phyloP scores from a whole-genome alignment of 139 green algal genomes.

The Astrephomene gubernaculifera region DNA sequence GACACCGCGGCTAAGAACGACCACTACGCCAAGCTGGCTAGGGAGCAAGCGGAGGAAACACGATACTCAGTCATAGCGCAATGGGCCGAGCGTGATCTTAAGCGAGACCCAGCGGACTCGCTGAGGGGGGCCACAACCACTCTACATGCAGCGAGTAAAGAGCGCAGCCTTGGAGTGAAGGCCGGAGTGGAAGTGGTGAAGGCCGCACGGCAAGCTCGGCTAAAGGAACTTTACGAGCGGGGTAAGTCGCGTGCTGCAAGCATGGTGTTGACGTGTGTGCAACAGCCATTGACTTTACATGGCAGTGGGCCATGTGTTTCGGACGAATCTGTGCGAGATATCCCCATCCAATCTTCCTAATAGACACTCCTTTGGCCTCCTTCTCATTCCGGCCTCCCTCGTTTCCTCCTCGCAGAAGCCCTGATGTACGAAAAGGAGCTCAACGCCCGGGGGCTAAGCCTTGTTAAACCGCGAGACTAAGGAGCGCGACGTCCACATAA shows the following conservation, averaged over 20 bases:
- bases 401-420: too few species aligned
- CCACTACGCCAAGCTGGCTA: not conserved
- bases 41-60: not conserved
- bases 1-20: constrained; percentile 15
- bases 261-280: too few species aligned
- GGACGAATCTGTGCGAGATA: too few species aligned
- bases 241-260: not conserved
- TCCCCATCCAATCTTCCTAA: too few species aligned
- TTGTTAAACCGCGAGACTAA: constrained; percentile 38
- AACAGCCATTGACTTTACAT: too few species aligned
- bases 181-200: constrained; percentile 34
- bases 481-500: too few species aligned
- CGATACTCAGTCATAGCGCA: not conserved
- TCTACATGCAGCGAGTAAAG: not conserved
- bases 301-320: too few species aligned
- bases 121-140: not conserved
- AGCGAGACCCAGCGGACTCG: not conserved
- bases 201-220: constrained; percentile 30
- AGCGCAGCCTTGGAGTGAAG: constrained; percentile 17
- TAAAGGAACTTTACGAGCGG: constrained; percentile 34
- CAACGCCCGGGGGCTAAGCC: constrained; percentile 27
- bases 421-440: constrained; percentile 47
- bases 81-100: constrained; percentile 33
- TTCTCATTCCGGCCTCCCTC: too few species aligned
- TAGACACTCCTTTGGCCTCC: too few species aligned